Evolutionary conservation across 2,329 filamentous ascomycete species (phyloP), one percentile per base, ranked within the genome.

Genomic region (Myriangium duriaei): DNA sequence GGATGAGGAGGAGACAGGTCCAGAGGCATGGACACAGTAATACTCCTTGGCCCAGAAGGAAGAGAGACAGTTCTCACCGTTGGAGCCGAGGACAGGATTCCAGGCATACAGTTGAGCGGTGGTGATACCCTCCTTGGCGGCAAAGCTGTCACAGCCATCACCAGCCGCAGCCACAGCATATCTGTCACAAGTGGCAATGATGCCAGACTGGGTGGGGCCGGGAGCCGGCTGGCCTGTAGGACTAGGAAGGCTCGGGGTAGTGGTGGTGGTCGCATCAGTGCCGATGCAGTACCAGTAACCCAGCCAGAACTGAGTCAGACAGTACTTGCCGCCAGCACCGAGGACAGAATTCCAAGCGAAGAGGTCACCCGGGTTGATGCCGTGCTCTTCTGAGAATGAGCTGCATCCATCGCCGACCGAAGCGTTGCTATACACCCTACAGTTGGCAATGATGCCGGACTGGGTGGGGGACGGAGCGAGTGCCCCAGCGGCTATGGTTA

Each of bases 101-200:
- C 52, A 57, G 2, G 40, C 38, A 32, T 55, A 55, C 4, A 56
- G 42, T n/a, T 53, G 36, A 7, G 36, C 35, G 9, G 45, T 41
- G 7, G 43, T 46, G 30, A 56, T 50, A 26, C 47, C 44, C 34
- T 52, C 48, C 13, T 42, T 32, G 12, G 39, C 31, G 2, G 53
- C 53, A 21, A 56, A 54, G 4, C 40, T 37, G 2, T 21, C 38
- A 39, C 56, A 59, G 14, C 30, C 44, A 16, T 51, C 47, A 2
- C 53, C 54, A 2, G 31, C n/a, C 12, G 42, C 18, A 7, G 52
- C 49, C 34, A 40, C 28, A 11, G 44, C 42, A 41, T 49, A 58
- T 40, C 48, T 48, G 21, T 51, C 47, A 36, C 55, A 58, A 14
- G 29, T 42, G 11, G 39, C 37, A 4, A 41, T 41, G n/a, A 51